phyloP scores from a whole-genome alignment of 2,329 filamentous ascomycete genomes.

The Dactylonectria estremocensis region DNA sequence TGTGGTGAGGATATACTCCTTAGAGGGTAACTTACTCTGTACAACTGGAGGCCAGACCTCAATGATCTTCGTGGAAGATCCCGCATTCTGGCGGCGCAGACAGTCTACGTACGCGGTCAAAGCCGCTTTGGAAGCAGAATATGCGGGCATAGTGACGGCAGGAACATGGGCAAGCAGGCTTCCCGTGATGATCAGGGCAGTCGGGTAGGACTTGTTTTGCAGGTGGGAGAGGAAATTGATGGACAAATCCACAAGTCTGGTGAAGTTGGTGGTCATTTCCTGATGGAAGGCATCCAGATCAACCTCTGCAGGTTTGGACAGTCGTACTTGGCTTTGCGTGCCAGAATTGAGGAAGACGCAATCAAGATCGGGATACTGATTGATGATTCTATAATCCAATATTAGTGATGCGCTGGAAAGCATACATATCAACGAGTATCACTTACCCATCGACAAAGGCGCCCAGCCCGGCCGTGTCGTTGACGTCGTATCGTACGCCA shows the following conservation, averaged over 20 bases:
- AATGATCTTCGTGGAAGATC: not conserved
- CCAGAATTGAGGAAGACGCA: constrained; percentile 71
- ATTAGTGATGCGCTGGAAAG: not conserved
- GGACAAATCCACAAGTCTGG: constrained; percentile 37
- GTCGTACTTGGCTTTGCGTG: constrained; percentile 61
- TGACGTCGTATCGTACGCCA: constrained; percentile 59
- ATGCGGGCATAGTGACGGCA: not conserved
- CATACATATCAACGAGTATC: not conserved
- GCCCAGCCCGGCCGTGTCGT: constrained; percentile 54
- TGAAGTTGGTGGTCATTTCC: constrained; percentile 42
- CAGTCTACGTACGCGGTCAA: not conserved
- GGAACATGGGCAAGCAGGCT: not conserved
- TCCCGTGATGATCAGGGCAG: not conserved
- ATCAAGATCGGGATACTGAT: constrained; percentile 49
- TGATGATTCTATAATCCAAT: not conserved
- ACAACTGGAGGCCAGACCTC: not conserved
- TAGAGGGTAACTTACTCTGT: not conserved
- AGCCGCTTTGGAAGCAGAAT: not conserved
- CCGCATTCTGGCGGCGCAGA: not conserved
- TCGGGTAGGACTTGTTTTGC: not conserved
- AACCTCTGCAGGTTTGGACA: constrained; percentile 37
- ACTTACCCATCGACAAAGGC: constrained; percentile 24
- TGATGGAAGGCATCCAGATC: constrained; percentile 44
- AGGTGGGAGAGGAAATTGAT: constrained; percentile 42
- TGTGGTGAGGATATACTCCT: not conserved